Evolutionary conservation across 805 yeast species (phyloP).

Genomic region (Metschnikowia kunwiensis): DNA sequence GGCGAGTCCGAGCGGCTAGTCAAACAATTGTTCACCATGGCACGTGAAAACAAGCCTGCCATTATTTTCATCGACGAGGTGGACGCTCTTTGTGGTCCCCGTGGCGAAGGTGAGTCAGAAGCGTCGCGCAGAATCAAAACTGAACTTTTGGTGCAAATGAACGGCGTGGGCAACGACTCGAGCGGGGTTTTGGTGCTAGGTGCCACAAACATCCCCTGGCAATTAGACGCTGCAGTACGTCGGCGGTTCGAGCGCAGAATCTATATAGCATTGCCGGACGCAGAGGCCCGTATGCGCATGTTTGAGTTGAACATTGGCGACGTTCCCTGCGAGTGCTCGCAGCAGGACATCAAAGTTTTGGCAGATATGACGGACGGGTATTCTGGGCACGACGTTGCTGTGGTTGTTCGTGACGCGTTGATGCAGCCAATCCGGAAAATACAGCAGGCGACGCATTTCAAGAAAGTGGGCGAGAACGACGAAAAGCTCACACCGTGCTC

Average conservation of each 20-base stretch:
- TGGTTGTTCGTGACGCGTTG: constrained; percentile 92
- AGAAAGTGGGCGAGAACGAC: constrained; percentile 47
- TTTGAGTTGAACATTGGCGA: constrained; percentile 89
- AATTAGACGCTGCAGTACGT: constrained; percentile 93
- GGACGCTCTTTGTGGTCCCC: constrained; percentile 95
- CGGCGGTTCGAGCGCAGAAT: constrained; percentile 95
- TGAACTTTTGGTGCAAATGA: constrained; percentile 95
- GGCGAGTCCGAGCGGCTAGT: constrained; percentile 97
- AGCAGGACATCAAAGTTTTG: constrained; percentile 69
- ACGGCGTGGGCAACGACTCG: constrained; percentile 96
- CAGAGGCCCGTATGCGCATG: constrained; percentile 89
- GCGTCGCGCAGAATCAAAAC: constrained; percentile 96
- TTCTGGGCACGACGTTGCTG: constrained; percentile 96
- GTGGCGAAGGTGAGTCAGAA: constrained; percentile 97
- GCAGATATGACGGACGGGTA: constrained; percentile 97
- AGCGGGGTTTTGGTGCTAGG: constrained; percentile 91
- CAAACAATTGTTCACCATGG: constrained; percentile 92
- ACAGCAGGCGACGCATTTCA: constrained; percentile 94
- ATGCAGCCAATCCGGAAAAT: constrained; percentile 98
- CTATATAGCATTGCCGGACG: constrained; percentile 91
- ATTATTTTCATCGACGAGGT: constrained; percentile 97
- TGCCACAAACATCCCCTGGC: constrained; percentile 99
- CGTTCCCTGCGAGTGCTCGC: constrained; percentile 75
- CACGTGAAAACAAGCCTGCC: constrained; percentile 92
- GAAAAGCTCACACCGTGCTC: constrained; percentile 84